Conservation (phyloP, 768 basidiomycete species). For the Xanthoconium purpureum region DNA sequence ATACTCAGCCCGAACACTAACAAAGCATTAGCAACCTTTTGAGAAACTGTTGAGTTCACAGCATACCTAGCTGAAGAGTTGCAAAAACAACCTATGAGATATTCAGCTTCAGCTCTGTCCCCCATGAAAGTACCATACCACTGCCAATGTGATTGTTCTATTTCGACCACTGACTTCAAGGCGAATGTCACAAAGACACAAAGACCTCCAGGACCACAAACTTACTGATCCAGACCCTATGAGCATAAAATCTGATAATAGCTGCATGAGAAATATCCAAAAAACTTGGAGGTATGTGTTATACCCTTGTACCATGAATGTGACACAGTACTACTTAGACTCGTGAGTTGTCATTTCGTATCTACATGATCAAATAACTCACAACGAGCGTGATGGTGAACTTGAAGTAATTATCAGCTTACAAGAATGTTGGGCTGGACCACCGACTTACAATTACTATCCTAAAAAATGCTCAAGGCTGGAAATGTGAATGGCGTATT, state of each 20-base stretch:
- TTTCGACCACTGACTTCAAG: slow-evolving; percentile 14
- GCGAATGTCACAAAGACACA: background rate
- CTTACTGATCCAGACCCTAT: slow-evolving; percentile 25
- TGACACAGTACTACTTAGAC: slow-evolving; percentile 3
- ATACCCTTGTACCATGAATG: slow-evolving; percentile 18
- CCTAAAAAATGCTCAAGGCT: background rate
- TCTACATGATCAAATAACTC: background rate
- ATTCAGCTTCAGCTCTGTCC: background rate
- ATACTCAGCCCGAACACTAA: slow-evolving; percentile 10
- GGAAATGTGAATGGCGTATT: background rate
- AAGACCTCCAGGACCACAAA: background rate
- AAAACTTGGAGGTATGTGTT: background rate
- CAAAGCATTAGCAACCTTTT: background rate
- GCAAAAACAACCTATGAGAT: background rate
- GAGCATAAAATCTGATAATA: slow-evolving; percentile 18
- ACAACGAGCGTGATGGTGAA: background rate
- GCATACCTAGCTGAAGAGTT: slow-evolving; percentile 11
- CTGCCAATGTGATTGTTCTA: slow-evolving; percentile 6
- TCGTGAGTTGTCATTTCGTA: background rate
- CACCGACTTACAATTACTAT: background rate
- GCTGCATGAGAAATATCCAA: background rate
- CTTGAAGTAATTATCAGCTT: background rate
- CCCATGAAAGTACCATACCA: slow-evolving; percentile 7
- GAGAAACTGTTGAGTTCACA: background rate
- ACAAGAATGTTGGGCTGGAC: background rate